phyloP scores from a whole-genome alignment of 345 rosid species.

The Syzygium oleosum region DNA sequence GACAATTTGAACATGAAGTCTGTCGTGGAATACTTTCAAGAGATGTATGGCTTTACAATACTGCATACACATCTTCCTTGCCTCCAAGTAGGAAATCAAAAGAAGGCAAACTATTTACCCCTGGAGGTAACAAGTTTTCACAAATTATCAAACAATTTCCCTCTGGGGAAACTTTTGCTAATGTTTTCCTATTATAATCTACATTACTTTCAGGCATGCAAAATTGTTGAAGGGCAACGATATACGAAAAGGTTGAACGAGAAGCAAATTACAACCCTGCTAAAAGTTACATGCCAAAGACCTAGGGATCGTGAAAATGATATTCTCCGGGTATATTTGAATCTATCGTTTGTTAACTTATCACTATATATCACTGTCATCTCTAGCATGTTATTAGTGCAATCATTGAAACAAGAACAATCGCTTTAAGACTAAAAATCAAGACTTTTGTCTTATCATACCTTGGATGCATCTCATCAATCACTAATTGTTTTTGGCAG shows the following conservation, averaged over 20 bases:
- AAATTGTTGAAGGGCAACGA: slow-evolving; percentile 96
- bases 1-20: slow-evolving; percentile 92
- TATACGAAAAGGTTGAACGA: slow-evolving; percentile 92
- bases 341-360: background rate
- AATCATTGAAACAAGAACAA: background rate
- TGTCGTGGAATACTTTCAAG: slow-evolving; percentile 93
- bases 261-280: slow-evolving; percentile 84
- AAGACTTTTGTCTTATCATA: background rate
- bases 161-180: background rate
- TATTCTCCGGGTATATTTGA: slow-evolving; percentile 49
- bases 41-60: slow-evolving; percentile 97
- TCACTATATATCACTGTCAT: background rate
- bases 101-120: slow-evolving; percentile 96
- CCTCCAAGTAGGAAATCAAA: slow-evolving; percentile 98
- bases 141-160: background rate
- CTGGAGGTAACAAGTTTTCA: slow-evolving; percentile 59
- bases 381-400: background rate
- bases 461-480: background rate
- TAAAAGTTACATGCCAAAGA: slow-evolving; percentile 94
- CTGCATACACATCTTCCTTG: slow-evolving; percentile 91
- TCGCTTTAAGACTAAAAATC: background rate
- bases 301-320: slow-evolving; percentile 91
- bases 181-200: background rate
- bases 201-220: slow-evolving; percentile 58
- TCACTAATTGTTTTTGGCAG: background rate